Conservation (phyloP, 2,329 filamentous ascomycete genomes). For the Monosporascus sp. region DNA sequence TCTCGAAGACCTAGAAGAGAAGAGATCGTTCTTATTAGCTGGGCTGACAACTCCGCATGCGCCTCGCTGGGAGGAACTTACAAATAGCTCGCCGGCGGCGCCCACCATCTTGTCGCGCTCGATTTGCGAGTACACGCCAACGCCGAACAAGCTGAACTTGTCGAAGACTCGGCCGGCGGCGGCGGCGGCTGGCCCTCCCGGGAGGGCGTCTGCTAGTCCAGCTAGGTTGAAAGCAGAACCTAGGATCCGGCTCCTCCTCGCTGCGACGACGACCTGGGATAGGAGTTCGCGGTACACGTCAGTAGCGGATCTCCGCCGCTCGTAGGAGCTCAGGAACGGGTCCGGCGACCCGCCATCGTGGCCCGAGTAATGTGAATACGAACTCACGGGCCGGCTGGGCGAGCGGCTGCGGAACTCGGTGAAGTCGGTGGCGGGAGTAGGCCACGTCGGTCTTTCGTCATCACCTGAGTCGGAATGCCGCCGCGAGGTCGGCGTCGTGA, state of each 20-base stretch:
- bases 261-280: conserved; percentile 1
- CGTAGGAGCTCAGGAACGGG: background rate
- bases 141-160: background rate
- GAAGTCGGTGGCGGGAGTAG: too few relatives aligned
- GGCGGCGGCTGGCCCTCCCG: background rate
- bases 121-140: conserved; percentile 3
- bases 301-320: background rate
- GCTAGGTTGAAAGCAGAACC: background rate
- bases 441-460: too few relatives aligned
- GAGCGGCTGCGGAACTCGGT: background rate
- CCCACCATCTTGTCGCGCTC: conserved; percentile 19
- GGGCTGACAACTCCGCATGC: too few relatives aligned
- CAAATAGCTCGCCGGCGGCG: conserved; percentile 22
- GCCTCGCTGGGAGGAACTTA: conserved; percentile 8
- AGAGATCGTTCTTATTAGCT: background rate
- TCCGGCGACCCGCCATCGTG: background rate
- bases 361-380: background rate
- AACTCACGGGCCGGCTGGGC: background rate
- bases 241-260: conserved; percentile 5
- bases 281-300: conserved; percentile 4
- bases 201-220: background rate
- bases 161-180: background rate
- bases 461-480: background rate
- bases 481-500: background rate
- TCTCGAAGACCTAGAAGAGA: conserved; percentile 34